Evolutionary conservation across 2,329 filamentous ascomycete genomes (phyloP), one percentile per base, ranked within the genome.

Genomic region (Daldinia sp.): DNA sequence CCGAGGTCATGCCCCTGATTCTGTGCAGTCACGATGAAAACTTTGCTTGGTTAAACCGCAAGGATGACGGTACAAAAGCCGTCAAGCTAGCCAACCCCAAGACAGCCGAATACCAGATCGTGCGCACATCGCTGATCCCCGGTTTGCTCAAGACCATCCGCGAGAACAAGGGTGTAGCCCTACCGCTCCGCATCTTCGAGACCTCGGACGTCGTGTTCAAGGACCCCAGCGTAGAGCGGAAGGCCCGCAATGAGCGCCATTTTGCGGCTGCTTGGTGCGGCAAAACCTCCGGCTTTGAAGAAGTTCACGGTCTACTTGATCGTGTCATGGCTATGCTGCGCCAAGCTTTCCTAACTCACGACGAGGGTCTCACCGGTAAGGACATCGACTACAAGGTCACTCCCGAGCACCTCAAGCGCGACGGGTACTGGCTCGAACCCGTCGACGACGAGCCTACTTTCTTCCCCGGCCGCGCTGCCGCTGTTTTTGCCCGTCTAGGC

Each of bases 1-100:
- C 88, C 57, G 95, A 99, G 81, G 94, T 97, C 58, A 90, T 99
- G 86, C 94, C 95, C 23, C 84, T 99, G 25, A 98, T 97, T 70
- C 87, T 99, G 57, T 99, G 95, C 84, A 96, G 93, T 45, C 93
- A 97, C 77, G 94, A 98, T 74, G 95, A 99, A 84, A 99, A 99
- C 82, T 99, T 98, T 77, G 90, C 85, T 62, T 97, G 92, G 91
- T 83, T 99, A 52, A 93, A 93, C 77, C 87, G 90, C 71, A 85
- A 87, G 71, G 90, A 93, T 70, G 88, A 93, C 71, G 89, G 89
- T 58, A 85, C 82, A 49, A 90, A 86, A 0, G 90, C 90, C 7
- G 85, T 94, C 61, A 86, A 84, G 63, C 86, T 94, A 37, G 89
- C 89, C 41, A 94, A 93, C 74, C 91, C 91, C 30, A 94, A 93